Base-by-base conservation (phyloP, 2,329 filamentous ascomycete genomes). In the Gnomoniopsis sp. region DNA sequence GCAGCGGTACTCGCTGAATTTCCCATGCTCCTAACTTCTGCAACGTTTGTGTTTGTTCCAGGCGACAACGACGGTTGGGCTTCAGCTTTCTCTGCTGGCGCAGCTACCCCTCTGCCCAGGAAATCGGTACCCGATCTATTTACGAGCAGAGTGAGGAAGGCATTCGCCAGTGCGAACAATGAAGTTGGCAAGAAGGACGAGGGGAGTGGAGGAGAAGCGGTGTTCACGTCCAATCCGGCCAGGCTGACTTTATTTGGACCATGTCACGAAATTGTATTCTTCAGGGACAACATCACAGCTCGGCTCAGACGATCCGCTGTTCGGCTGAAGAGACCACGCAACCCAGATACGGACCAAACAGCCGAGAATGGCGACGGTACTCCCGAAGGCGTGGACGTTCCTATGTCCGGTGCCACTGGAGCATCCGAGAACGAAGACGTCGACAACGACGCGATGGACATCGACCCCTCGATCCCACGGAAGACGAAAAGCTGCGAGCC, bases 11-110 rank as follows among this genome's bases (percentile, higher is more conserved):
- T 99, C 6, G 81, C 90, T 8, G 92, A 98, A 65, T 98, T 91
- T 68, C 91, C 91, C 3, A 80, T 83, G 1, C 81, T 99, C 15
- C 82, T 98, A 47, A 88, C 88, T 58, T 83, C 84, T 26, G 88
- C 90, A 6, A 93, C 90, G 0, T 96, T 98, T 71, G 79, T 96
- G 34, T 96, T 99, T 69, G 89, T 98, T 0, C 95, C 95, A 0
- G 95, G 95, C 33, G 93, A 98, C 74, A 96, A 97, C 70, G 95
- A 99, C 71, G 93, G 91, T n/a, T 99, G 95, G 95, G 85, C 88
- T 6, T 96, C 91, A 0, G 84, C 92, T 2, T 96, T 96, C 70
- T 86, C 85, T 1, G 88, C 87, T 2, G 91, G 91, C 3, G 88
- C 89, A 1, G 85, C 88, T 0, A 83, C 84, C 0, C 84, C 88